A percentile compares a stretch with the other conserved stretches of the same genome.
Evolutionary conservation across 2,329 filamentous ascomycete genomes (phyloP).

Genomic region (Aspergillus sp.): DNA sequence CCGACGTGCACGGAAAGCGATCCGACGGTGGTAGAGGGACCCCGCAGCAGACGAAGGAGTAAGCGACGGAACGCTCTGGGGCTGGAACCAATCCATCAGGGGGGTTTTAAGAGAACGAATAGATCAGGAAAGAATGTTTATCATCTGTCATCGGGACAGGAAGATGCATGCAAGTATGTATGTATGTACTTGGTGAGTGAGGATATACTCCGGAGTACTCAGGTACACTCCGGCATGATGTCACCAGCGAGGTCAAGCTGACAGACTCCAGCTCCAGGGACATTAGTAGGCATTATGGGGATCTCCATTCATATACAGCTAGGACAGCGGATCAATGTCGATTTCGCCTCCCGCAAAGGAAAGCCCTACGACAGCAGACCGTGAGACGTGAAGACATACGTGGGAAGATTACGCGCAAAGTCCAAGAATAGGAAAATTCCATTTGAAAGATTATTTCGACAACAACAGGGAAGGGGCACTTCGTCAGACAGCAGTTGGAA

Average conservation of each 20-base stretch:
- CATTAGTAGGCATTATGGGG: too few species aligned
- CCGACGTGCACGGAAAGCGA: constrained; percentile 3
- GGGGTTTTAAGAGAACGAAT: neutral
- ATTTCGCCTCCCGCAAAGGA: too few species aligned
- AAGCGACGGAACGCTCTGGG: neutral
- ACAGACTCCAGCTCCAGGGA: too few species aligned
- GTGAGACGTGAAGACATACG: too few species aligned
- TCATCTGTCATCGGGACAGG: neutral
- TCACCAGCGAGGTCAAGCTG: too few species aligned
- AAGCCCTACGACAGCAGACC: too few species aligned
- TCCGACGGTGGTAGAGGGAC: neutral
- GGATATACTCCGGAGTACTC: too few species aligned
- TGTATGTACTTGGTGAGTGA: too few species aligned
- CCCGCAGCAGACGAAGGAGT: neutral
- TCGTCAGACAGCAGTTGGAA: constrained; percentile 50
- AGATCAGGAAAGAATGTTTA: neutral
- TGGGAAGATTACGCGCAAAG: neutral
- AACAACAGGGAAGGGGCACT: constrained; percentile 12
- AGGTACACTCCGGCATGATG: too few species aligned
- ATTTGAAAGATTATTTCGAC: neutral
- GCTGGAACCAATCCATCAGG: neutral
- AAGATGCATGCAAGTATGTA: too few species aligned
- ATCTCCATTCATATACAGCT: too few species aligned
- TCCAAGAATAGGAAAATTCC: neutral
- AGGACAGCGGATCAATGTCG: too few species aligned